phyloP scores from a whole-genome alignment of 1,284 basidiomycete genomes.

The Trametes polyzona region DNA sequence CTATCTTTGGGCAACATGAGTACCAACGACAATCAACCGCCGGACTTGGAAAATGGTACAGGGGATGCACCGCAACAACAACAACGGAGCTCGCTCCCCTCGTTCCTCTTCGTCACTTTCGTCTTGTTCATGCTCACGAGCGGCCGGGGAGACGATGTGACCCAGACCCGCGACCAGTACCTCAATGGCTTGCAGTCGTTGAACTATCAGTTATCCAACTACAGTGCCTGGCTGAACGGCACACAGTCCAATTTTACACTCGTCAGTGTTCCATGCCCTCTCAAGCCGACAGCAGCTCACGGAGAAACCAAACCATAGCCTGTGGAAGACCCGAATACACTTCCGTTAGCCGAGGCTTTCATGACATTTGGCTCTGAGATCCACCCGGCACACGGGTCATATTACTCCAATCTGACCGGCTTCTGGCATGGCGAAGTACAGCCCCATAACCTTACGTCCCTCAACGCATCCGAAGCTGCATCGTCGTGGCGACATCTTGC shows the following conservation, averaged over 20 bases:
- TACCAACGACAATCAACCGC: constrained; percentile 13
- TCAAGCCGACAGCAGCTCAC: not conserved
- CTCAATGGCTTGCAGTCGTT: constrained; percentile 62
- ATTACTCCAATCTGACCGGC: constrained; percentile 77
- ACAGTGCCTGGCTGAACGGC: constrained; percentile 75
- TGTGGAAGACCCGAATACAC: constrained; percentile 46
- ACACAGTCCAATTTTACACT: constrained; percentile 67
- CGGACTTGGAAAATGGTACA: constrained; percentile 23
- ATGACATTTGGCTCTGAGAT: constrained; percentile 49
- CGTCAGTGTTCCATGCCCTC: constrained; percentile 47
- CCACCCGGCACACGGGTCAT: constrained; percentile 55
- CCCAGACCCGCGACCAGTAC: constrained; percentile 59
- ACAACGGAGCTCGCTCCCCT: constrained; percentile 62
- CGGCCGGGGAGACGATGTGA: constrained; percentile 62
- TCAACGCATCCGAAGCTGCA: constrained; percentile 29
- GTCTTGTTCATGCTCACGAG: constrained; percentile 78
- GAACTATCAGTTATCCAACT: constrained; percentile 66
- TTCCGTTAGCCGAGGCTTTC: constrained; percentile 55
- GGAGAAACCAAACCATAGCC: constrained; percentile 44
- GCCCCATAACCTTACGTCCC: constrained; percentile 65
- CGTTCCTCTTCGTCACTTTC: constrained; percentile 74
- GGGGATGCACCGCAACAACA: constrained; percentile 36
- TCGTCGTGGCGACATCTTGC: constrained; percentile 55
- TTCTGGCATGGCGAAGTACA: constrained; percentile 67
- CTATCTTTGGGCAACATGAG: constrained; percentile 7